Base-by-base conservation (phyloP, 2,329 filamentous ascomycete genomes). In the Fusarium metavorans region DNA sequence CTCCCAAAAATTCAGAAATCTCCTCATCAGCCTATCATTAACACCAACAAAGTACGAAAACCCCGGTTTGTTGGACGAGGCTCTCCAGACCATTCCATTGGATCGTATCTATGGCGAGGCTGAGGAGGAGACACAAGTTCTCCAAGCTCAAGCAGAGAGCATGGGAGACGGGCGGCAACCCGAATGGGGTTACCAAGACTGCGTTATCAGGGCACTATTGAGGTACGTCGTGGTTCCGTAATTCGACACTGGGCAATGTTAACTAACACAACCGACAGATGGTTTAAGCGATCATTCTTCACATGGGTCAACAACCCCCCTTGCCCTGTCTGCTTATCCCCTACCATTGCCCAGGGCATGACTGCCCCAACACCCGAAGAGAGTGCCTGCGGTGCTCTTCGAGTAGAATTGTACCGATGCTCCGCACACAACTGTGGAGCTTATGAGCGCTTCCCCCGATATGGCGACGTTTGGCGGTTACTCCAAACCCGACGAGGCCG, bases 181-280 rank as follows among this genome's bases (percentile, higher is more conserved):
- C 2, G 93, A 95, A 86, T 98, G 96, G 96, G 96, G 95, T 67
- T 98, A 98, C 81, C 96, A 98, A 83, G 97, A 99, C 84, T 99
- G 96, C 82, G 95, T 98, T 65, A 93, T 98, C 80, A 90, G 94
- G 76, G 94, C 96, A 70, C 87, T 98, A 74, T 87, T 98, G 80
- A 92, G 92, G 93, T 95, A 87, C 78, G 91, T 85, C 35, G 54
- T 64, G 39, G 30, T 60, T 43, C 45, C 39, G 69, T 34, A 57
- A 45, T 34, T 39, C 39, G 48, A 58, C 27, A 8, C 34, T 14
- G 43, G 54, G 6, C 23, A 50, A 32, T 57, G 61, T 45, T 54
- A 34, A 60, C 69, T 77, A 57, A 83, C 74, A 45, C 58, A 56
- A 34, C 39, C 66, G 14, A 54, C 37, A 82, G 84, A 76, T 98